phyloP scores from a whole-genome alignment of 225 moss, liverwort and hornwort species.

The Pleurozium schreberi region DNA sequence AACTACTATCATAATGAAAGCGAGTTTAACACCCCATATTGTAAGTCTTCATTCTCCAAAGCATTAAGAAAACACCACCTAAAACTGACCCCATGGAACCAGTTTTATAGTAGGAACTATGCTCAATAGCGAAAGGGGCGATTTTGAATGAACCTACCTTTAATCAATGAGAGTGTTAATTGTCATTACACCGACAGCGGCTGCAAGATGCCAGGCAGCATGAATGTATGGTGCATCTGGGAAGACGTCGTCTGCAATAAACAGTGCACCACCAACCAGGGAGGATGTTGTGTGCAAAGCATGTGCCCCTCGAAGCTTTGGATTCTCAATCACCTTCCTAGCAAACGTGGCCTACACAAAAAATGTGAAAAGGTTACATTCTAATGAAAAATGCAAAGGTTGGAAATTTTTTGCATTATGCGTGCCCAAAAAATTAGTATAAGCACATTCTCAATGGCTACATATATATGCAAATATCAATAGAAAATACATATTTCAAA shows the following conservation, averaged over 20 bases:
- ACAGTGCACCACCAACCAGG: conserved; percentile 61
- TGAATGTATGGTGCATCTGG: conserved; percentile 73
- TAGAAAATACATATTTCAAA: background rate
- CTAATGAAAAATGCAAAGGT: background rate
- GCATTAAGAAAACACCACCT: background rate
- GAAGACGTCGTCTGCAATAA: conserved; percentile 71
- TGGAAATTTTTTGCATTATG: background rate
- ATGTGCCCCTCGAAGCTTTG: conserved; percentile 55
- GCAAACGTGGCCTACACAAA: conserved; percentile 59
- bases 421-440: background rate
- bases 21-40: background rate
- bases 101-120: background rate
- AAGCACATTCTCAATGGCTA: background rate
- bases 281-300: conserved; percentile 59
- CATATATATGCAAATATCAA: no score
- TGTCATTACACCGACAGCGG: conserved; percentile 74
- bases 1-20: background rate
- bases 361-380: background rate
- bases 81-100: background rate
- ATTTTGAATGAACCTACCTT: background rate
- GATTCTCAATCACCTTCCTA: conserved; percentile 44
- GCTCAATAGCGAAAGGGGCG: background rate
- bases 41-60: background rate
- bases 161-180: conserved; percentile 29
- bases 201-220: conserved; percentile 94